Base-by-base conservation (phyloP, 495 filamentous ascomycete species). In the Letharia lupina region DNA sequence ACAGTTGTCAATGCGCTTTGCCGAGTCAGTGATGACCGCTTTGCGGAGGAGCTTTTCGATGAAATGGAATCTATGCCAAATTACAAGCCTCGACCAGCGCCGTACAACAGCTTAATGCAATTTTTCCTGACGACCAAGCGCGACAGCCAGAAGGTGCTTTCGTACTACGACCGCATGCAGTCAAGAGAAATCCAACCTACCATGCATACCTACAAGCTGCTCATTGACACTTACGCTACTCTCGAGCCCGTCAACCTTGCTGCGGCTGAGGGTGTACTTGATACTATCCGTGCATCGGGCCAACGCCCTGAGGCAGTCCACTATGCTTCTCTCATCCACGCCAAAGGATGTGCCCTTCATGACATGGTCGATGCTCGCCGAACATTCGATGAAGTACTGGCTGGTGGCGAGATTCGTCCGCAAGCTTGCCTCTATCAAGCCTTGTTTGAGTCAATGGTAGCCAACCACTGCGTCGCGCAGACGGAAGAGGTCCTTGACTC, bases 51-150 rank as follows among this genome's bases (percentile, higher is more conserved):
- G 76, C 87, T 98, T 70, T 98, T 98, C 75, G 91, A 97, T 70
- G 95, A 98, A 80, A 98, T 98, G 94, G 94, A 98, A 79, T 86
- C 86, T 48, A 96, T 96, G 90, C 90, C 92, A 48, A 98, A 98
- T 80, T 98, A 98, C 86, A 96, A 98, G 80, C 91, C 94, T 50
- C 86, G 94, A 10, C 90, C 95, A 4, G 94, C 94, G 13, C 94
- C 94, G 6, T 98, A 98, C 82, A 97, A 98, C 79, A 93, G 90
- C 73, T 87, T 98, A 84, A 98, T 98, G 83, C 94, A 98, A 76
- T 98, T 96, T 81, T 98, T 98, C 85, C 84, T 97, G 66, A 93
- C 88, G 71, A 97, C 95, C 39, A 97, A 98, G 83, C 88, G 92
- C 23, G 95, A 98, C 75, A 90, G 91, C 76, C 75, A 79, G 76